Percentiles rank a stretch among this genome's conserved stretches.
These are phyloP conservation scores for Epichloe sylvatica DNA, from an alignment of 2,329 filamentous ascomycete genomes.

Conservation along the genomic window DNA sequence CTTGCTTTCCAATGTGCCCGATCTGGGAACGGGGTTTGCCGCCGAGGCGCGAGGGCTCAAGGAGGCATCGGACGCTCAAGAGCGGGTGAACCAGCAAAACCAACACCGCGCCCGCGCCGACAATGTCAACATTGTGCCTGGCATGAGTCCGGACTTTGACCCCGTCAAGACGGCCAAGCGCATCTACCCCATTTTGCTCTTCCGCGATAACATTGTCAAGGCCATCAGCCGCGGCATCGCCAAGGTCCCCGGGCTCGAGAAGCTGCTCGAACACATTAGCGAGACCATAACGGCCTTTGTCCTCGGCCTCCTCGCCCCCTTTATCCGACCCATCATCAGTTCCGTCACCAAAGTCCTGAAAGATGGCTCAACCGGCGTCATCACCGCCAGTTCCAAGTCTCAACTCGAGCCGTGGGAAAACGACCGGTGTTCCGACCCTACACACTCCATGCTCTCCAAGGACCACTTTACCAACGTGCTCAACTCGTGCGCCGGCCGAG, in stretches of 20 bases:
- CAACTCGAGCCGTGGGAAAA: slow-evolving; percentile 74
- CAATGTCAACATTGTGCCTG: slow-evolving; percentile 50
- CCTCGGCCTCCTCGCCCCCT: slow-evolving; percentile 78
- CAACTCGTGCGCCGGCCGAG: slow-evolving; percentile 61
- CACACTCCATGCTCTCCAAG: slow-evolving; percentile 71
- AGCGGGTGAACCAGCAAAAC: slow-evolving; percentile 43
- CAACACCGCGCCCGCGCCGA: slow-evolving; percentile 21
- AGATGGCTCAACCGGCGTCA: slow-evolving; percentile 62
- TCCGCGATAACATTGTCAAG: slow-evolving; percentile 86
- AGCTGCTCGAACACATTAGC: slow-evolving; percentile 82
- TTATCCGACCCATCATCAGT: slow-evolving; percentile 81
- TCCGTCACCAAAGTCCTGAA: slow-evolving; percentile 75
- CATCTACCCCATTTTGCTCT: slow-evolving; percentile 90
- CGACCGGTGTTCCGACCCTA: slow-evolving; percentile 60
- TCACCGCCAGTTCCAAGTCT: slow-evolving; percentile 53
- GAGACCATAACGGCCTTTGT: slow-evolving; percentile 89
- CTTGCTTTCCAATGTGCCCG: slow-evolving; percentile 63
- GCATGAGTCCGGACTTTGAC: slow-evolving; percentile 63
- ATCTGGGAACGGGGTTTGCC: slow-evolving; percentile 50
- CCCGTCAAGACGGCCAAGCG: slow-evolving; percentile 60
- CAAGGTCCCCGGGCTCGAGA: slow-evolving; percentile 82
- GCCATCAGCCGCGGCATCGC: slow-evolving; percentile 72
- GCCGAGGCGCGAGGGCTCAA: slow-evolving; percentile 51
- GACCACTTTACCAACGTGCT: slow-evolving; percentile 72
- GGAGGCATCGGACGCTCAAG: slow-evolving; percentile 46